A percentile compares a stretch with the other conserved stretches of the same genome.
Conservation (phyloP, 306 rosid species). For the Calophaca sinica region DNA sequence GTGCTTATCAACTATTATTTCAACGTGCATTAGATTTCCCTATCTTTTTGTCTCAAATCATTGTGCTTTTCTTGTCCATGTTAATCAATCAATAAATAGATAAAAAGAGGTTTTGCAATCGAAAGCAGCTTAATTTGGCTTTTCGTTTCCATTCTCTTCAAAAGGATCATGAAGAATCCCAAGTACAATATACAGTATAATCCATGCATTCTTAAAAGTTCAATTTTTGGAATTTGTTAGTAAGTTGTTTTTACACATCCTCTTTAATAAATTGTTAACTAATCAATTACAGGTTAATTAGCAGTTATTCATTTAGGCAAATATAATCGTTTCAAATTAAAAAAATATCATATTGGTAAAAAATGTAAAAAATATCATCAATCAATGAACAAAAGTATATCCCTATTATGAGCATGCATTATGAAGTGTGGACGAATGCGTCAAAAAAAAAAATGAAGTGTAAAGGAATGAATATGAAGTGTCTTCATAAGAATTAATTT, state of each 20-base stretch:
- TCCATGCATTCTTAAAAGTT: neutral
- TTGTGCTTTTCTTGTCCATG: slow-evolving; percentile 36
- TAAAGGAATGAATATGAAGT: neutral
- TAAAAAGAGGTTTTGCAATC: neutral
- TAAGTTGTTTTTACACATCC: neutral
- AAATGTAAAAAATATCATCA: neutral
- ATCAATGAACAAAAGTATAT: neutral
- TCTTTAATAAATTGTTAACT: neutral
- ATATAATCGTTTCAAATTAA: neutral
- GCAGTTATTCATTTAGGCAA: neutral
- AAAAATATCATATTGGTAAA: too few species aligned
- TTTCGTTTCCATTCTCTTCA: slow-evolving; percentile 20
- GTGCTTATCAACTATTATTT: slow-evolving; percentile 28
- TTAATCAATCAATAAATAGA: neutral
- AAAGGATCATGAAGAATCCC: slow-evolving; percentile 2
- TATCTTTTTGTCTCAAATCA: slow-evolving; percentile 36
- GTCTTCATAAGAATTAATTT: neutral
- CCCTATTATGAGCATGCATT: neutral
- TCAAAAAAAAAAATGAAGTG: too few species aligned
- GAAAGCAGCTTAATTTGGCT: slow-evolving; percentile 8
- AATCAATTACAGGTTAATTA: neutral
- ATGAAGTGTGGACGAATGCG: neutral
- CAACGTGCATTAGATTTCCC: slow-evolving; percentile 23
- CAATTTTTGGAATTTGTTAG: neutral
- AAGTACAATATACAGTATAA: neutral